phyloP scores from a whole-genome alignment of 1,139 yeast genomes.

The Suhomyces terraborum region DNA sequence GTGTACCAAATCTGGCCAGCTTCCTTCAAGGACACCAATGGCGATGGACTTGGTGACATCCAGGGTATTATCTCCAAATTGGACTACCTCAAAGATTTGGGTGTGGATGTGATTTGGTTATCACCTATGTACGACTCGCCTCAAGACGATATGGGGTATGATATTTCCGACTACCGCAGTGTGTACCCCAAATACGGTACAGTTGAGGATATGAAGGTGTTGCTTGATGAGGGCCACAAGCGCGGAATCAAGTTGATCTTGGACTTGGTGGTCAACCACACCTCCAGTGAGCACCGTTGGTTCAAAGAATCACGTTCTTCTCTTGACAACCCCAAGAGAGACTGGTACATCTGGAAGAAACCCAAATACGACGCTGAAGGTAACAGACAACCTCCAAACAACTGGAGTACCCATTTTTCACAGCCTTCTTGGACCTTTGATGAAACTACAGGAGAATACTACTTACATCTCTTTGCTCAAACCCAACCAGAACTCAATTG shows the following conservation, averaged over 20 bases:
- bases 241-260: conserved; percentile 54
- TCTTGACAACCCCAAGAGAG: conserved; percentile 54
- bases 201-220: conserved; percentile 50
- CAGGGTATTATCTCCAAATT: conserved; percentile 54
- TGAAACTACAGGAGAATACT: conserved; percentile 53
- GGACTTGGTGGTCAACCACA: conserved; percentile 62
- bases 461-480: conserved; percentile 52
- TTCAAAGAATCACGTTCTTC: conserved; percentile 57
- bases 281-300: conserved; percentile 59
- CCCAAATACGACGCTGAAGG: conserved; percentile 50
- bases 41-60: conserved; percentile 60
- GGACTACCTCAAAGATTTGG: conserved; percentile 54
- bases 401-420: conserved; percentile 55
- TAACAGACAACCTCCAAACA: conserved; percentile 55
- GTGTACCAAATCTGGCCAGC: conserved; percentile 64
- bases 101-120: conserved; percentile 57
- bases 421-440: conserved; percentile 62
- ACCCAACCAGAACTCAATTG: conserved; percentile 62
- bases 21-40: conserved; percentile 56
- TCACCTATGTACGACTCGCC: conserved; percentile 63
- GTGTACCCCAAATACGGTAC: conserved; percentile 57
- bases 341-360: conserved; percentile 63
- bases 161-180: conserved; percentile 54
- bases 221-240: conserved; percentile 49
- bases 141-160: conserved; percentile 66